Base-by-base conservation (phyloP, 768 basidiomycete species). In the Pleurotus ostreatus region DNA sequence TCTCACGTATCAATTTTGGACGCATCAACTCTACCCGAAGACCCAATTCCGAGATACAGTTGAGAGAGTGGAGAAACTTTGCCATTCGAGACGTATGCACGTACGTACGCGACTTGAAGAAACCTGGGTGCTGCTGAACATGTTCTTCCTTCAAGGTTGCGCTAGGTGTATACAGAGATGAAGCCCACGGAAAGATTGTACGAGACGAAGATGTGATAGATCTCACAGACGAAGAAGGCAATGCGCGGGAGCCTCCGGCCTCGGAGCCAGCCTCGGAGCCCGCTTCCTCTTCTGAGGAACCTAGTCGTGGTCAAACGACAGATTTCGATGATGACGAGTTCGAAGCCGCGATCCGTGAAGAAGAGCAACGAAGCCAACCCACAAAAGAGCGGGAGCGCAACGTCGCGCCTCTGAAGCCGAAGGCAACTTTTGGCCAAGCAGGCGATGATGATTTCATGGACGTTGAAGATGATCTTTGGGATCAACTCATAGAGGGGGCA, bases 1-100 rank as follows among this genome's bases (percentile, higher is more conserved):
- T 55, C 83, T 86, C 59, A 74, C 89, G 37, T 98, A 98, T 67
- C 93, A 94, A 65, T 89, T 94, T 63, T 99, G 97, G 97, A 81
- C 93, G 3, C 97, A 98, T 72, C 82, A 80, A 63, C 78, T 99
- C 77, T 95, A 89, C 66, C 97, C 97, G 4, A 92, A 89, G 64
- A 86, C 83, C 3, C 85, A 88, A 40, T 97, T 98, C 68, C 78
- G 78, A 45, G 94, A 97, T 65, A 96, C 94, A 0, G 84, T 96
- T 4, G 73, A 83, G 30, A 80, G 88, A 8, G 83, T 98, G 8
- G 96, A 99, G 75, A 92, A 88, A 62, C 69, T 97, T 9, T 97
- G 92, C 65, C 89, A 90, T 61, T 86, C 89, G 5, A 84, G 84
- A 49, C 82, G 89, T 12, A 89, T 98, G 86, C 80, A 88, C 71